phyloP scores from a whole-genome alignment of 2,329 filamentous ascomycete species.

The Clonostachys chloroleuca region DNA sequence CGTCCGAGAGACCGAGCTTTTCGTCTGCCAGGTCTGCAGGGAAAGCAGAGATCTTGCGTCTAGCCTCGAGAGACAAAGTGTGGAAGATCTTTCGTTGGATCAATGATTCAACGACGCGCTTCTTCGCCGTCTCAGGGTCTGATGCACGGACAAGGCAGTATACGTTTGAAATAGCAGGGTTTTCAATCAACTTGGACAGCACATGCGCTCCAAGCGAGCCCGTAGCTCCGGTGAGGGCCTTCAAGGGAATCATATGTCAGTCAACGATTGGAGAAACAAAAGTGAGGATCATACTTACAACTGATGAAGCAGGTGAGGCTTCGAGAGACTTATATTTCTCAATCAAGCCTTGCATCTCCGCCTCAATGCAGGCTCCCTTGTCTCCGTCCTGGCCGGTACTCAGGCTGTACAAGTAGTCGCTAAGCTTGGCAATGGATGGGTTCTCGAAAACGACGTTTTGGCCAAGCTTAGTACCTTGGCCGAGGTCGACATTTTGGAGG shows the following conservation, averaged over 20 bases:
- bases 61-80: constrained; percentile 12
- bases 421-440: constrained; percentile 38
- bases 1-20: constrained; percentile 29
- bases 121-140: constrained; percentile 3
- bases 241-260: not conserved
- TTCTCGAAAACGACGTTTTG: constrained; percentile 58
- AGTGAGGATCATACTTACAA: constrained; percentile 1
- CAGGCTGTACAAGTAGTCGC: constrained; percentile 34
- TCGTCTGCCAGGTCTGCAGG: constrained; percentile 22
- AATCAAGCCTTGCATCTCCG: constrained; percentile 15
- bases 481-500: constrained; percentile 42
- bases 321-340: constrained; percentile 7
- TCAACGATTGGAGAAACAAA: no score
- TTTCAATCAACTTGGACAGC: constrained; percentile 48
- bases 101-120: constrained; percentile 12
- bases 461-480: constrained; percentile 33
- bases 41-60: constrained; percentile 10
- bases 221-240: constrained; percentile 54
- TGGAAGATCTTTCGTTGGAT: constrained; percentile 25
- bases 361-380: constrained; percentile 11
- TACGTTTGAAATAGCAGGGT: constrained; percentile 46
- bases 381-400: constrained; percentile 24
- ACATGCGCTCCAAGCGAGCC: constrained; percentile 59
- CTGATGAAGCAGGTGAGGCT: constrained; percentile 2
- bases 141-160: constrained; percentile 46